Conservation (phyloP, 2,329 filamentous ascomycete genomes). For the Ascochyta clinopodiicola region DNA sequence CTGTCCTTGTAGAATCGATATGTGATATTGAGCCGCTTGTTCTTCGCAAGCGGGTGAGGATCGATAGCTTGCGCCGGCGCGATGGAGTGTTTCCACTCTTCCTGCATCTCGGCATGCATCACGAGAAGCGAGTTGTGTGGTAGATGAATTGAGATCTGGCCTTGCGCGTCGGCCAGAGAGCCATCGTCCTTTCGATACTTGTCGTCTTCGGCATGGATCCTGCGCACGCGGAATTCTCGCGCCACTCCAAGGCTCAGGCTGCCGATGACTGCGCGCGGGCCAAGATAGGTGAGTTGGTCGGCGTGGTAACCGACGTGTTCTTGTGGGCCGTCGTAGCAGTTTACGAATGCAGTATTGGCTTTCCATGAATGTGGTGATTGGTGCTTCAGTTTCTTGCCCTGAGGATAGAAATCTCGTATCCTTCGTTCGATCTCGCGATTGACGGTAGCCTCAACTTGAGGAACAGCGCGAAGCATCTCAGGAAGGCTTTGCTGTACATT, state of each 20-base stretch:
- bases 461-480: conserved; percentile 72
- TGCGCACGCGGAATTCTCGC: conserved; percentile 88
- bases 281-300: conserved; percentile 91
- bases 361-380: conserved; percentile 77
- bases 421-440: conserved; percentile 77
- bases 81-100: conserved; percentile 93
- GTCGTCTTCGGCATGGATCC: conserved; percentile 69
- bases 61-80: conserved; percentile 76
- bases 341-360: conserved; percentile 92
- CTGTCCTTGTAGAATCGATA: conserved; percentile 84
- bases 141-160: conserved; percentile 90
- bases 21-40: conserved; percentile 87
- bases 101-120: conserved; percentile 98
- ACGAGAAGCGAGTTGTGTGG: conserved; percentile 92
- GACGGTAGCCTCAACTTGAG: conserved; percentile 74
- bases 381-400: conserved; percentile 74
- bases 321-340: conserved; percentile 83
- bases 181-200: conserved; percentile 47
- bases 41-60: conserved; percentile 82
- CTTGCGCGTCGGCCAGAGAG: conserved; percentile 66
- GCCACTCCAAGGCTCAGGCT: conserved; percentile 89
- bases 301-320: conserved; percentile 92
- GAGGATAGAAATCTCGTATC: conserved; percentile 71
- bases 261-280: conserved; percentile 86
- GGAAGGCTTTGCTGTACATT: conserved; percentile 80